phyloP scores from a whole-genome alignment of 2,329 filamentous ascomycete genomes.

The Exophiala alcalophila region DNA sequence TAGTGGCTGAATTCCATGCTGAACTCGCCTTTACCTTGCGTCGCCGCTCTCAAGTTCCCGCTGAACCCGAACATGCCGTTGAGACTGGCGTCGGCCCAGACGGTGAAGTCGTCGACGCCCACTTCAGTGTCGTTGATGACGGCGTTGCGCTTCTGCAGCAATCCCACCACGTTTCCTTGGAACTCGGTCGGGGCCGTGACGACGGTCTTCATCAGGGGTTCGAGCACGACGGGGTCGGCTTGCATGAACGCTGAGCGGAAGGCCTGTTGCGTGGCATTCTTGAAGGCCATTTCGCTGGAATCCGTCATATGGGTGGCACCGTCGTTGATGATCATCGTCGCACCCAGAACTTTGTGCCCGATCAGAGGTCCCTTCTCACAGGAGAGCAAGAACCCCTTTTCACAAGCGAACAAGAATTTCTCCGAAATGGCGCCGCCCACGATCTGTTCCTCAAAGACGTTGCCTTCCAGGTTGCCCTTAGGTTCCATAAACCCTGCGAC shows the following conservation, averaged over 20 bases:
- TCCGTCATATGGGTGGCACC: slow-evolving; percentile 97
- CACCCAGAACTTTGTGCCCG: slow-evolving; percentile 87
- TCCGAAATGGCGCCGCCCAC: slow-evolving; percentile 88
- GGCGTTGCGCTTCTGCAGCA: slow-evolving; percentile 95
- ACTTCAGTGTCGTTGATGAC: slow-evolving; percentile 95
- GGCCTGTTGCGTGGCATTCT: slow-evolving; percentile 87
- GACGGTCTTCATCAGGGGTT: slow-evolving; percentile 97
- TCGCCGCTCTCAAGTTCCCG: slow-evolving; percentile 83
- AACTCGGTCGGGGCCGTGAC: slow-evolving; percentile 96
- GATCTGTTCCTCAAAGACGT: slow-evolving; percentile 83
- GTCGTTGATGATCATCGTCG: slow-evolving; percentile 89
- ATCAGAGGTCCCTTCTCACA: slow-evolving; percentile 86
- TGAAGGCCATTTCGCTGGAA: slow-evolving; percentile 96
- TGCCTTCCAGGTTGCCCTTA: slow-evolving; percentile 66
- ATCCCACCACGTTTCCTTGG: slow-evolving; percentile 89
- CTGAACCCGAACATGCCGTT: slow-evolving; percentile 99
- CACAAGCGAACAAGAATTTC: slow-evolving; percentile 91
- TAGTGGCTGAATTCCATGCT: slow-evolving; percentile 99
- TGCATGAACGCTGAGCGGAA: slow-evolving; percentile 91
- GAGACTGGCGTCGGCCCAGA: slow-evolving; percentile 86
- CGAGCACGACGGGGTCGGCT: slow-evolving; percentile 78
- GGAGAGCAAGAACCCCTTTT: slow-evolving; percentile 84
- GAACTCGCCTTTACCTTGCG: slow-evolving; percentile 98
- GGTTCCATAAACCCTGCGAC: slow-evolving; percentile 92
- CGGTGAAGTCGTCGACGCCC: slow-evolving; percentile 87